Evolutionary conservation across 2,329 filamentous ascomycete genomes (phyloP).

Genomic region (Neonectria magnoliae): DNA sequence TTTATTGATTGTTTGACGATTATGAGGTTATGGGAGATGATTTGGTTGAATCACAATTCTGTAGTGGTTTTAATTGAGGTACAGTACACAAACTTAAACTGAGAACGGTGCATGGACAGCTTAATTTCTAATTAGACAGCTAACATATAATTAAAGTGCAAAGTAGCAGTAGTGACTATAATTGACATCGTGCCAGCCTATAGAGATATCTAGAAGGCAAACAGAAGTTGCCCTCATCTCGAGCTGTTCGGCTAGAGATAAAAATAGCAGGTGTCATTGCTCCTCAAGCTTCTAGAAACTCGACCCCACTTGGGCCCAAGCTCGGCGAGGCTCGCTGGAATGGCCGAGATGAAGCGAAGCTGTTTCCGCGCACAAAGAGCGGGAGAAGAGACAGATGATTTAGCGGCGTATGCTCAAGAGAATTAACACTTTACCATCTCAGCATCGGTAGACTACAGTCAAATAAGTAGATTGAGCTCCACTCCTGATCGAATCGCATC

Average conservation of each 20-base stretch:
- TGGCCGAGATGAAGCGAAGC: conserved; percentile 10
- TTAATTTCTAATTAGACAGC: too few relatives aligned
- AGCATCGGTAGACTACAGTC: not conserved
- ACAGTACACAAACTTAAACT: too few relatives aligned
- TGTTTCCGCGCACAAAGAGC: not conserved
- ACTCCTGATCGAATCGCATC: not conserved
- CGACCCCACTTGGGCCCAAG: conserved; percentile 15
- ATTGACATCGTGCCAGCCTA: too few relatives aligned
- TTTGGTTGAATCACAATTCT: too few relatives aligned
- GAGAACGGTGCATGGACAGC: too few relatives aligned
- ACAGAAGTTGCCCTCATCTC: not conserved
- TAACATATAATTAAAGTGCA: not conserved
- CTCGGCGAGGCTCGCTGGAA: conserved; percentile 19
- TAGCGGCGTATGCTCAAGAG: not conserved
- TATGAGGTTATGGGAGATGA: too few relatives aligned
- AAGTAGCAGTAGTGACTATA: too few relatives aligned
- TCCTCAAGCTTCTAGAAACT: conserved; percentile 4
- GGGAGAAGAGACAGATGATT: not conserved
- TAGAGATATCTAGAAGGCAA: not conserved
- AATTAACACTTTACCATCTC: not conserved
- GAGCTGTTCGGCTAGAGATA: not conserved
- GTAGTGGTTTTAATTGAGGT: too few relatives aligned
- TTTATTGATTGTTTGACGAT: too few relatives aligned
- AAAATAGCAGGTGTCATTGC: conserved; percentile 5
- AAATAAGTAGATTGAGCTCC: not conserved